Evolutionary conservation across 352 stramenopile genomes (phyloP).

Genomic region (Phytophthora pseudosyringae): DNA sequence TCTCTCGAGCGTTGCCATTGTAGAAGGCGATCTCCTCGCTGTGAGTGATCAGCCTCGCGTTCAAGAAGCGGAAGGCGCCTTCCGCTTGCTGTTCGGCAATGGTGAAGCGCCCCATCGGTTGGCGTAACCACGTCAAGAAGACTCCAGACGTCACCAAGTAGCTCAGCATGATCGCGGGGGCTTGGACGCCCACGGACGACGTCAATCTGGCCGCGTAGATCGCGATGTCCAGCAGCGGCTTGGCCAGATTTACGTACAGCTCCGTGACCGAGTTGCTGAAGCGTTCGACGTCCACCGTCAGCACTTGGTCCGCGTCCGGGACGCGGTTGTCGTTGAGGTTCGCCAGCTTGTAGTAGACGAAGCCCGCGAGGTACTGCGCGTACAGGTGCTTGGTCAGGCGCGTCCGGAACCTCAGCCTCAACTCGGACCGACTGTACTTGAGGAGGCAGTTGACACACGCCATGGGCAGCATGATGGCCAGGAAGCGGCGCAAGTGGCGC

Average conservation of each 20-base stretch:
- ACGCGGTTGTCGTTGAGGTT: constrained; percentile 88
- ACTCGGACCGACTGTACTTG: constrained; percentile 83
- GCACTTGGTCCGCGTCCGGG: constrained; percentile 86
- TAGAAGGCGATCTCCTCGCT: constrained; percentile 93
- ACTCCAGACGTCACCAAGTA: constrained; percentile 77
- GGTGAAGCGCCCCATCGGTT: constrained; percentile 79
- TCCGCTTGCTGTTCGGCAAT: constrained; percentile 86
- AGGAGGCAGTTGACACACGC: constrained; percentile 84
- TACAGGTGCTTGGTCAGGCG: constrained; percentile 85
- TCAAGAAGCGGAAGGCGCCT: constrained; percentile 88
- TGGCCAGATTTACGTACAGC: constrained; percentile 91
- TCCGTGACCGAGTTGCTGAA: constrained; percentile 86
- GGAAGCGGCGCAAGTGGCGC: constrained; percentile 73
- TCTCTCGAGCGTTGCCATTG: constrained; percentile 89
- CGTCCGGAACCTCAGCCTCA: constrained; percentile 85
- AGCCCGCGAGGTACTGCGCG: constrained; percentile 86
- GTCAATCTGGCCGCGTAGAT: constrained; percentile 79
- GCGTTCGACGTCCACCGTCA: constrained; percentile 88
- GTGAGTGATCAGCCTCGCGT: constrained; percentile 88
- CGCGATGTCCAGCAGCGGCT: constrained; percentile 84
- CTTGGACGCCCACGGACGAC: constrained; percentile 75
- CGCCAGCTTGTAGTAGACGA: constrained; percentile 92
- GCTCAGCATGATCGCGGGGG: constrained; percentile 66
- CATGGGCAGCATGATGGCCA: constrained; percentile 80
- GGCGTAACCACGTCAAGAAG: constrained; percentile 77